Base-by-base conservation (phyloP, 805 yeast genomes). In the Zygosaccharomyces rouxii region DNA sequence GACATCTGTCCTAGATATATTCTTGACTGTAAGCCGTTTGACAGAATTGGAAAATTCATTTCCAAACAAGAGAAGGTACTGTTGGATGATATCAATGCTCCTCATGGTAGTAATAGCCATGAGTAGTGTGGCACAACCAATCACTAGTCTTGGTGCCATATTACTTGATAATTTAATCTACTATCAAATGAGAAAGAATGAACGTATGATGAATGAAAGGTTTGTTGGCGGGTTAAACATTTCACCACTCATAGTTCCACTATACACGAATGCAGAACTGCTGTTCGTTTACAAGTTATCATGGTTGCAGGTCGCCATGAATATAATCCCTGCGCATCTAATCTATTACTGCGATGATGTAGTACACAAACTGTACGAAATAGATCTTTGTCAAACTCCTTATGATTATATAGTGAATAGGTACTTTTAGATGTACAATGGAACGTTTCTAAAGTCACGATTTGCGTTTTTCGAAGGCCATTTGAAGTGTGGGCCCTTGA, bases 251-350 rank as follows among this genome's bases (percentile, higher is more conserved):
- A 31, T 62, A 26, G 35, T 59, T 13, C 63, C 60, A 3, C 33
- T 60, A 4, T 60, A 58, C 46, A 56, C 51, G 58, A 56, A 59
- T 39, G 49, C 51, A 6, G 46, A 53, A 26, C 49, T 57, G 55
- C 54, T 56, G 42, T 56, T 62, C 38, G 54, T 52, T 5, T 49
- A 53, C 26, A 46, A 53, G 9, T 48, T 49, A 22, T 42, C 51
- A 26, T 47, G 47, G 50, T 35, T 59, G 23, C 60, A 62, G 26
- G 54, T 63, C 10, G 47, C 55, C 6, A 53, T 63, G 57, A 56
- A 55, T 26, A 55, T 64, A 38, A 10, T 63, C 16, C 67, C 70
- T 23, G 68, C 62, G 2, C 70, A 66, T 46, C 19, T 57, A 1
- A 38, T 60, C 16, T 64, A 50, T 41, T 66, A 62, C 48, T 13